Conservation (phyloP, 2,329 filamentous ascomycete species). For the Colletotrichum lindemuthianum region DNA sequence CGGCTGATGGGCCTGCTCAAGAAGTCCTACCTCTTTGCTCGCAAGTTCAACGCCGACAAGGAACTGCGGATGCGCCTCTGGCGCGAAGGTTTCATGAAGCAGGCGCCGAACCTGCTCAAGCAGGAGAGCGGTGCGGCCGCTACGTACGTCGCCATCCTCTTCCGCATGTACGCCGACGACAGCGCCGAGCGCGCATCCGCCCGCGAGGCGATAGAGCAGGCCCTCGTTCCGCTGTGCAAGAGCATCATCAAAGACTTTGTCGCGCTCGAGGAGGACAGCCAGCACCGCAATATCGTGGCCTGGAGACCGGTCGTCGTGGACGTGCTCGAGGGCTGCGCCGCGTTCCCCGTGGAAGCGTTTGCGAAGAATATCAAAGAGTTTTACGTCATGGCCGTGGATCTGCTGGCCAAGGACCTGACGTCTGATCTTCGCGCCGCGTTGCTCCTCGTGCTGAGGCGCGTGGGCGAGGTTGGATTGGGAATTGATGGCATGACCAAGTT, state of each 20-base stretch:
- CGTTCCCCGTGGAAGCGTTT: constrained; percentile 84
- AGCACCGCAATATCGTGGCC: constrained; percentile 95
- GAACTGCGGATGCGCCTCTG: constrained; percentile 93
- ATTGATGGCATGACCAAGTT: constrained; percentile 59
- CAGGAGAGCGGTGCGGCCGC: constrained; percentile 93
- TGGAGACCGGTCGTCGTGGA: constrained; percentile 98
- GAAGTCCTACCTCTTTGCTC: constrained; percentile 95
- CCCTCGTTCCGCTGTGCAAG: constrained; percentile 91
- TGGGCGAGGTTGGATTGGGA: constrained; percentile 80
- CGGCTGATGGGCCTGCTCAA: constrained; percentile 94
- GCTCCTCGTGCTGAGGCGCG: constrained; percentile 79
- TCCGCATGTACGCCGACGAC: constrained; percentile 96
- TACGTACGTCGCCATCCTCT: constrained; percentile 94
- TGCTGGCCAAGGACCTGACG: constrained; percentile 84
- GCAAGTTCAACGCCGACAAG: constrained; percentile 97
- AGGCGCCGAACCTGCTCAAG: constrained; percentile 96
- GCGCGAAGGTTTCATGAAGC: constrained; percentile 99
- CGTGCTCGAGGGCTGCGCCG: constrained; percentile 90
- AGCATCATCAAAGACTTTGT: constrained; percentile 92
- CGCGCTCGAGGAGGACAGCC: constrained; percentile 90
- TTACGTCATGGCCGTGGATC: constrained; percentile 85
- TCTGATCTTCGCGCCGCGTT: constrained; percentile 81
- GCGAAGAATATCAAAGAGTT: constrained; percentile 82
- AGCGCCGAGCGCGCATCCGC: constrained; percentile 83
- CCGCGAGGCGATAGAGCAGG: constrained; percentile 85